Evolutionary conservation across 345 rosid species (phyloP), one percentile per base, ranked within the genome.

Genomic region (Anacardium occidentale): DNA sequence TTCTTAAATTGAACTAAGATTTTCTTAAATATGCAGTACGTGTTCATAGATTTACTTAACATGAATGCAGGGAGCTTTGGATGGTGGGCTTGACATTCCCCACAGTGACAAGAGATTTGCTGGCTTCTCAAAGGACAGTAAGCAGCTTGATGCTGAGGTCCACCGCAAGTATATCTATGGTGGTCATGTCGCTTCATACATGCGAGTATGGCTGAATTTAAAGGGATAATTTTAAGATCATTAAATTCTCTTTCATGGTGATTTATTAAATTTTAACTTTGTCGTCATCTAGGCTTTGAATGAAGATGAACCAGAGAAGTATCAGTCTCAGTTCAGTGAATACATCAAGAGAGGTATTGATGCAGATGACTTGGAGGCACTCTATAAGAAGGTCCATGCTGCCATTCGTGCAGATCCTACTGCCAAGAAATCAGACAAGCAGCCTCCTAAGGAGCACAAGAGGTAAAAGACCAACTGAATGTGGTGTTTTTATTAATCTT

Each of bases 41-140:
- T 13, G 29, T 32, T 52, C 17, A 20, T 15, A 11, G 2, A 4
- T 0, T 29, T 32, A 44, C 20, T 52, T 62, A 45, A 69, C 7
- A 6, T 34, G 67, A 24, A 24, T 75, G 47, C 79, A 89, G 91
- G 93, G 93, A 44, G 92, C 95, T 51, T 76, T 90, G 80, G 91
- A 90, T 37, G 91, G 92, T 10, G 95, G 95, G 37, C 83, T 90
- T 72, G 95, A 90, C 70, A 86, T 88, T 72, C 92, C 93, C 0
- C 93, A 90, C 80, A 84, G 93, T 69, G 96, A 90, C 32, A 89
- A 86, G 86, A 82, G 96, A 21, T 88, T 90, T 70, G 95, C 95
- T 0, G 95, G 95, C 25, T 90, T 82, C 74, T 76, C 58, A 57
- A 90, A 86, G 68, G 91, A 89, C 0, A 59, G 75, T 68, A 89